Evolutionary conservation across 768 basidiomycete genomes (phyloP), one percentile per base, ranked within the genome.

Genomic region (Hortiboletus flavorubellus): DNA sequence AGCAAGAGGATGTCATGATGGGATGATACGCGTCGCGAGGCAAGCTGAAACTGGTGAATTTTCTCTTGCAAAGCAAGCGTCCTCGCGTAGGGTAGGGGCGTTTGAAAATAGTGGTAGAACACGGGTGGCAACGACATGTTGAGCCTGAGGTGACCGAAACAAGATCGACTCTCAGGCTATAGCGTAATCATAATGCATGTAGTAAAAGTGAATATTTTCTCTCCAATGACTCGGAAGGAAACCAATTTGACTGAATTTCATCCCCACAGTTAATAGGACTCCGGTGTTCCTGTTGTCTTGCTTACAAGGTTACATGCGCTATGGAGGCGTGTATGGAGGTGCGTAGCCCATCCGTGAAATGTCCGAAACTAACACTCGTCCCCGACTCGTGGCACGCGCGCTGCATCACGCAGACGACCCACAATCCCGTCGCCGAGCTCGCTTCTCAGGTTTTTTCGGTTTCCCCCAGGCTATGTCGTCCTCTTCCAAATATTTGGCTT

Each of bases 71-170:
- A 73, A 3, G 75, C 75, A 39, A 92, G 80, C 0, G 87, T 83
- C 37, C 75, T 76, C 8, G 73, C 68, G 66, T 97, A 98, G 0
- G 91, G 89, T 35, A 97, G 67, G 26, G 93, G 94, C n/a, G 71
- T 74, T 34, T 71, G 74, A 72, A 96, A 95, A 66, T 82, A 76
- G 67, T 96, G 89, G 70, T 85, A 93, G 58, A 87, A 70, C 49
- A 94, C 76, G 10, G 92, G 87, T 21, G 85, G 80, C 33, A 83
- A 46, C 23, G 68, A 56, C 68, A 69, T 69, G 46, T 33, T 14
- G 42, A 42, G 29, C 21, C 21, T 21, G 21, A 21, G 26, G 5
- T 26, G 26, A 26, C 4, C 26, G 26, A 26, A 26, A 26, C 26
- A 26, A 26, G 26, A 26, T 26, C 4, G 26, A 26, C 26, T 37